Base-by-base conservation (phyloP, 2,329 filamentous ascomycete genomes). In the Fusarium fujikuroi region DNA sequence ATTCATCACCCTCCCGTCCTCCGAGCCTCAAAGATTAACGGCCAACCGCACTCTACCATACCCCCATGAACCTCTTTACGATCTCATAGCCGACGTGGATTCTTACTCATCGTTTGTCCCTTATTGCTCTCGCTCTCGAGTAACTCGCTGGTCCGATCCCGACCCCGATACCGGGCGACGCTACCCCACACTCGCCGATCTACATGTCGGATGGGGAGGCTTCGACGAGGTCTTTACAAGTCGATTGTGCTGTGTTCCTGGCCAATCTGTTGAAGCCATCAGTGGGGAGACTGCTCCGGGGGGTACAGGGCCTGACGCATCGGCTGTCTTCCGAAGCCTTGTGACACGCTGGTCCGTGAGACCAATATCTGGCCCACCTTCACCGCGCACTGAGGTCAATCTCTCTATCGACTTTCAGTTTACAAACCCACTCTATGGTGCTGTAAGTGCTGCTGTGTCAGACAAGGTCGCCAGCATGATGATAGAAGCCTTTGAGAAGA, bases 401-500 rank as follows among this genome's bases (percentile, higher is more conserved):
- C 83, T 99, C 75, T 86, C 87, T 63, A 92, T 99, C 75, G 89
- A 91, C 71, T 98, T 95, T 81, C 90, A 92, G 81, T 98, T 99
- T 80, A 87, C 90, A 76, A 98, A 95, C 82, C 94, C 95, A n/a
- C 81, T 97, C 63, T 97, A 98, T 84, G 92, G 91, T 46, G 90
- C 93, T 25, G 86, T 98, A 79, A 96, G 95, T 80, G 88, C 91
- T 42, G 92, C 93, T 39, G 91, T 96, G 30, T 94, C 94, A 73
- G 92, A 94, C 37, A 94, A 93, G 83, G 91, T 98, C 72, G 95
- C 94, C 3, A 91, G 90, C 8, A 87, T 93, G 73, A 97, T 99
- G 95, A 93, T 98, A 74, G 91, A 93, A 81, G 95, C 96, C 2
- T 99, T 99, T 85, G 95, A 98, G 84, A 89, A 90, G 82, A 88